These are phyloP conservation scores for Paraphaeosphaeria sporulosa DNA, from an alignment of 2,329 filamentous ascomycete genomes.

Conservation along the genomic window DNA sequence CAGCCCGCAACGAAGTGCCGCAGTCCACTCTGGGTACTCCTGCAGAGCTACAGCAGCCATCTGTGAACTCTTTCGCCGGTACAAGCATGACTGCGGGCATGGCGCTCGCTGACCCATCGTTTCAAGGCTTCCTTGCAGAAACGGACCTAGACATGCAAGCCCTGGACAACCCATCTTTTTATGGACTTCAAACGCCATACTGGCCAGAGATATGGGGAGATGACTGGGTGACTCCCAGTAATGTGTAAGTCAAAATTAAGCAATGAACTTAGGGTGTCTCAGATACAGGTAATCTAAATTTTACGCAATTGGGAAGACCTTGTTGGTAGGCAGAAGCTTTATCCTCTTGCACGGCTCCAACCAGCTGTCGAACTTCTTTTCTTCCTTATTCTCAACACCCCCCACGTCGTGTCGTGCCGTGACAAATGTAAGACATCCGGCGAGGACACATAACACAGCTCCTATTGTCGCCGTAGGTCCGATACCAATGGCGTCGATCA, in stretches of 20 bases:
- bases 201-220: conserved; percentile 26
- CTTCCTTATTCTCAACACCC: neutral
- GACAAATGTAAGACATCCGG: conserved; percentile 14
- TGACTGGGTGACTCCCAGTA: conserved; percentile 11
- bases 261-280: neutral
- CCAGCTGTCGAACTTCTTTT: neutral
- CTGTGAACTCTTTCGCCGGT: conserved; percentile 5
- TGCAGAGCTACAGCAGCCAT: conserved; percentile 5
- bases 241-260: neutral
- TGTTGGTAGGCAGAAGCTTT: neutral
- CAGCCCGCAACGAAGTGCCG: conserved; percentile 24
- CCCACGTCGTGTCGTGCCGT: conserved; percentile 8
- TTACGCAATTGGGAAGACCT: conserved; percentile 3
- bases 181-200: conserved; percentile 22
- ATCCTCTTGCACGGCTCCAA: neutral
- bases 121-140: conserved; percentile 26
- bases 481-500: conserved; percentile 39
- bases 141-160: conserved; percentile 21
- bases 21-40: conserved; percentile 1
- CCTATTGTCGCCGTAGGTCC: conserved; percentile 27
- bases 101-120: conserved; percentile 25
- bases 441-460: conserved; percentile 19
- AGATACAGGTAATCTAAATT: neutral
- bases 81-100: conserved; percentile 25
- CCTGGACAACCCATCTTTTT: conserved; percentile 22